Base-by-base conservation (phyloP, 2,329 filamentous ascomycete genomes). In the Penicillium sp. region DNA sequence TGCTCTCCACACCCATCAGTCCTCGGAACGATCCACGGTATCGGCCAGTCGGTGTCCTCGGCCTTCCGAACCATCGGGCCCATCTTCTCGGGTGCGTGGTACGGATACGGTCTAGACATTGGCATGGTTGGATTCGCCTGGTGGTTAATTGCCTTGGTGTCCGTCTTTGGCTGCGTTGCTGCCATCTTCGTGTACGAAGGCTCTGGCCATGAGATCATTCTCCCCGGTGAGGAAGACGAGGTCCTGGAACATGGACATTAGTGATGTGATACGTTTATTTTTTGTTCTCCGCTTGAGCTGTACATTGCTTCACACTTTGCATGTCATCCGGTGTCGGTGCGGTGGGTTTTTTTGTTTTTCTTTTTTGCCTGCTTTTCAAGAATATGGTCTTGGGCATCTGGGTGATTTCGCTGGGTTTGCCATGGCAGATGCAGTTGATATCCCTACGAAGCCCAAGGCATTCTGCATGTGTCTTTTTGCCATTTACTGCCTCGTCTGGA, bases 151-250 rank as follows among this genome's bases (percentile, higher is more conserved):
- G 81, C 83, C 0, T 69, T 77, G 10, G 76, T 87, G 4, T 83
- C 84, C 1, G 76, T 82, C 1, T 66, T 85, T 31, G 86, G 86
- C 0, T 87, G 84, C 59, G 70, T 81, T 0, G 82, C 84, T 4
- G 84, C 83, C 7, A 79, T 86, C 60, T 82, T 84, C 63, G 84
- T 89, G 16, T 81, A 86, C 51, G 86, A 90, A 67, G 87, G 87
- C 2, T 84, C 77, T 45, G 86, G 86, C 1, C 85, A 88, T 74
- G 86, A 88, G 71, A 82, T 75, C 51, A 33, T 71, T 26, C 73
- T 76, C 55, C 70, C 73, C 14, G 73, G 71, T 7, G 73, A 76
- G 55, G 71, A 75, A 52, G 71, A 75, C 9, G 69, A 74, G 14
- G 63, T 56, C 21, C 39, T 53, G 29, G 63, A 63, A 33, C 58